A percentile compares a stretch with the other conserved stretches of the same genome.
Evolutionary conservation across 1,284 basidiomycete genomes (phyloP).

Genomic region (Tilletia walkeri): DNA sequence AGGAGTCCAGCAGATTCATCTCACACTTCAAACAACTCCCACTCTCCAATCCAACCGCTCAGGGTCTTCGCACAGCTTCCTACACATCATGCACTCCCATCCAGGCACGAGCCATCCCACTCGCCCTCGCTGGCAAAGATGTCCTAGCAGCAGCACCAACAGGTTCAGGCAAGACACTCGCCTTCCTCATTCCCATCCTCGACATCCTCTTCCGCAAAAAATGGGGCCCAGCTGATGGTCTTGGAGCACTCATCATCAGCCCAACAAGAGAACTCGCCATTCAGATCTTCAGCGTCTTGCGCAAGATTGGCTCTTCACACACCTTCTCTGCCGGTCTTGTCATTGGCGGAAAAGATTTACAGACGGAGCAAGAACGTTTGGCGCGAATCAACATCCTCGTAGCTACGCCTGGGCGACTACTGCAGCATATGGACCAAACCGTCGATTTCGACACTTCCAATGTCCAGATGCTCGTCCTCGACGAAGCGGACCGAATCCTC

Average conservation of each 20-base stretch:
- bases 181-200: constrained; percentile 74
- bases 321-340: constrained; percentile 90
- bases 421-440: constrained; percentile 98
- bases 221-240: constrained; percentile 78
- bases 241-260: constrained; percentile 89
- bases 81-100: constrained; percentile 53
- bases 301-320: constrained; percentile 86
- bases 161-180: constrained; percentile 79
- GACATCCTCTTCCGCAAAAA: constrained; percentile 71
- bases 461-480: constrained; percentile 88
- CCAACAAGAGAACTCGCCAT: constrained; percentile 94
- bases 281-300: constrained; percentile 93
- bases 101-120: constrained; percentile 45
- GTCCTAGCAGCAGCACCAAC: constrained; percentile 75
- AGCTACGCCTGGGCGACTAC: constrained; percentile 86
- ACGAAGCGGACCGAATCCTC: constrained; percentile 93
- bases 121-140: constrained; percentile 45
- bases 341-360: constrained; percentile 93
- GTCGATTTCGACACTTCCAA: constrained; percentile 88
- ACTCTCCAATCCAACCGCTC: constrained; percentile 28
- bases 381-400: constrained; percentile 95
- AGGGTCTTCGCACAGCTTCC: constrained; percentile 42
- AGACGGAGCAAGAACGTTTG: constrained; percentile 77
- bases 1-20: constrained; percentile 16
- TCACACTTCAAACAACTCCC: constrained; percentile 44